These are phyloP conservation scores for Skeletonema potamos DNA, from an alignment of 108 stramenopile genomes.

Conservation along the genomic window DNA sequence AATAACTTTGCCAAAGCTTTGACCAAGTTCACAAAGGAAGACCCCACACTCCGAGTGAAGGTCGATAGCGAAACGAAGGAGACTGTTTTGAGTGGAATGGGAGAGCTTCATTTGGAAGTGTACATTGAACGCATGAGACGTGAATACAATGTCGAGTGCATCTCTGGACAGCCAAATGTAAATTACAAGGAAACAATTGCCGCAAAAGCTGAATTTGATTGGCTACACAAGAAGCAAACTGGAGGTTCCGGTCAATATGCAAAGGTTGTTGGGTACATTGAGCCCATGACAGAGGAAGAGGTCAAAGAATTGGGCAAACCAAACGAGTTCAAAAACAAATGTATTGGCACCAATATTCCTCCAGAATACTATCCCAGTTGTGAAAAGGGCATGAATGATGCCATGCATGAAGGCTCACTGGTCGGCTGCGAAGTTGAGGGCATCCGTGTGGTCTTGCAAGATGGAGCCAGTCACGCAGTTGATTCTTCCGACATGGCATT, in stretches of 20 bases:
- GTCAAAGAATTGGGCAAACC: slow-evolving; percentile 67
- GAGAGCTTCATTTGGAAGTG: slow-evolving; percentile 98
- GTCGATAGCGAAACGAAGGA: slow-evolving; percentile 95
- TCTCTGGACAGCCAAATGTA: slow-evolving; percentile 94
- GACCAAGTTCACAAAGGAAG: slow-evolving; percentile 96
- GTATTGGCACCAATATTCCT: slow-evolving; percentile 96
- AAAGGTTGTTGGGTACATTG: slow-evolving; percentile 95
- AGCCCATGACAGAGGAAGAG: slow-evolving; percentile 90
- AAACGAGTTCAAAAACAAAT: slow-evolving; percentile 90
- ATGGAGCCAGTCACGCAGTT: slow-evolving; percentile 96
- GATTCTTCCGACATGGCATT: slow-evolving; percentile 99
- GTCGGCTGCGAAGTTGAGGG: slow-evolving; percentile 94
- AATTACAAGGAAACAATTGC: slow-evolving; percentile 99
- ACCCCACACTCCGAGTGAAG: slow-evolving; percentile 95
- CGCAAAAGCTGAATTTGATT: slow-evolving; percentile 83
- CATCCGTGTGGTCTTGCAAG: slow-evolving; percentile 89
- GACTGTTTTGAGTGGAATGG: slow-evolving; percentile 99
- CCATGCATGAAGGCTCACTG: slow-evolving; percentile 88
- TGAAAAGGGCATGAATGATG: slow-evolving; percentile 95
- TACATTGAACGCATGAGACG: slow-evolving; percentile 98
- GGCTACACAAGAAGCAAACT: slow-evolving; percentile 99
- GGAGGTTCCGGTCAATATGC: slow-evolving; percentile 99
- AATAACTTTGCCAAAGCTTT: slow-evolving; percentile 94
- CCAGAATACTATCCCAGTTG: slow-evolving; percentile 96
- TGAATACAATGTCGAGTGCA: slow-evolving; percentile 94